These are phyloP conservation scores for Kluyveromyces dobzhanskii DNA, from an alignment of 805 yeast genomes.

Conservation along the genomic window DNA sequence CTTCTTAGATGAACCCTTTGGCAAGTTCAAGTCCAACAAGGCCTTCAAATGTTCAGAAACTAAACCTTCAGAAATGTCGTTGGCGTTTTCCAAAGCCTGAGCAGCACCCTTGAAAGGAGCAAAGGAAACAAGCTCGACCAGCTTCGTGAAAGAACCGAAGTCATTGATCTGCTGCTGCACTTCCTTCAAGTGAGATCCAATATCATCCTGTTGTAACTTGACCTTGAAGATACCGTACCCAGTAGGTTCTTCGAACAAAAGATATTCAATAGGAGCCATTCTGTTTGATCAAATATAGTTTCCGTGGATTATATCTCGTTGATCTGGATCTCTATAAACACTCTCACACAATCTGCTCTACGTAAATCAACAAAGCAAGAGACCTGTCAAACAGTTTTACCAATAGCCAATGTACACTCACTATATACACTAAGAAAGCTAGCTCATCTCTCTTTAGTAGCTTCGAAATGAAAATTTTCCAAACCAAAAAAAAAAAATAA, in stretches of 20 bases:
- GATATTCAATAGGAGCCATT: slow-evolving; percentile 76
- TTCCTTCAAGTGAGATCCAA: slow-evolving; percentile 85
- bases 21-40: slow-evolving; percentile 82
- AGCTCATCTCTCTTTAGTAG: slow-evolving; percentile 6
- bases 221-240: slow-evolving; percentile 97
- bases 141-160: slow-evolving; percentile 78
- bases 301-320: background rate
- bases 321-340: background rate
- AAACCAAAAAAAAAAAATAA: background rate
- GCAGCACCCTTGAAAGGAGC: slow-evolving; percentile 99
- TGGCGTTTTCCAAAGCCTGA: slow-evolving; percentile 96
- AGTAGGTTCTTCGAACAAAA: slow-evolving; percentile 96
- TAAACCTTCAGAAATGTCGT: slow-evolving; percentile 94
- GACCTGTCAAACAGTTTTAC: too few relatives aligned
- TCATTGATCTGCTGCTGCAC: slow-evolving; percentile 88
- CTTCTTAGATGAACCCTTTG: slow-evolving; percentile 55
- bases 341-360: too few relatives aligned
- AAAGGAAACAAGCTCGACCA: slow-evolving; percentile 88
- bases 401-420: too few relatives aligned
- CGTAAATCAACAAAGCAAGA: too few relatives aligned
- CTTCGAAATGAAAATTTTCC: slow-evolving; percentile 8
- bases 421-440: too few relatives aligned
- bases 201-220: slow-evolving; percentile 84
- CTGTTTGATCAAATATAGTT: slow-evolving; percentile 6
- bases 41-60: slow-evolving; percentile 89